Conservation (phyloP, 2,329 filamentous ascomycete genomes). For the Exophiala aquamarina region DNA sequence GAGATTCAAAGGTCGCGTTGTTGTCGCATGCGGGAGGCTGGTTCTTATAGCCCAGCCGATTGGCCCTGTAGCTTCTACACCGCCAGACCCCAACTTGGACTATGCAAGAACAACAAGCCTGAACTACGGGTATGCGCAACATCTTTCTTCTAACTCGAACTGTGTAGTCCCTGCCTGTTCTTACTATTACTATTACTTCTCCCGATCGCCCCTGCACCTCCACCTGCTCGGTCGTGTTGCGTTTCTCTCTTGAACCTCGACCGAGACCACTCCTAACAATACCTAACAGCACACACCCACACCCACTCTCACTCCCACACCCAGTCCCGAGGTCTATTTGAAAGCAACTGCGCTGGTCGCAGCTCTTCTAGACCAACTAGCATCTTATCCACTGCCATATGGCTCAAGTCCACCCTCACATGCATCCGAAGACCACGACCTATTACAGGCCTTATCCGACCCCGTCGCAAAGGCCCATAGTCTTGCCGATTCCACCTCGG, state of each 20-base stretch:
- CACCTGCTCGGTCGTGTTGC: too few relatives aligned
- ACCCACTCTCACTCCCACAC: background rate
- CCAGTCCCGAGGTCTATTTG: slow-evolving; percentile 15
- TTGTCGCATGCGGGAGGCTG: slow-evolving; percentile 31
- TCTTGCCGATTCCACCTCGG: background rate
- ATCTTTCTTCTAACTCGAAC: slow-evolving; percentile 21
- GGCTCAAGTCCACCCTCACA: slow-evolving; percentile 42
- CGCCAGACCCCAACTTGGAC: slow-evolving; percentile 21
- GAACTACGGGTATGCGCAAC: slow-evolving; percentile 28
- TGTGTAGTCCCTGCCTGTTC: slow-evolving; percentile 12
- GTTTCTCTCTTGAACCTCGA: background rate
- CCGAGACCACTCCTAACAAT: slow-evolving; percentile 14
- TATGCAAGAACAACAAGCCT: slow-evolving; percentile 23
- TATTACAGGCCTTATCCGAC: slow-evolving; percentile 45
- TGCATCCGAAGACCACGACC: slow-evolving; percentile 43
- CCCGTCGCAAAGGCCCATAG: slow-evolving; percentile 35
- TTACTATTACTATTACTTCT: slow-evolving; percentile 8
- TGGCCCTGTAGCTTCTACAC: slow-evolving; percentile 32
- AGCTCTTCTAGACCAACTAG: slow-evolving; percentile 25
- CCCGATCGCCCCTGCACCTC: slow-evolving; percentile 2
- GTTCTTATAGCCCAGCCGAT: slow-evolving; percentile 29
- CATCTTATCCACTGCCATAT: slow-evolving; percentile 16
- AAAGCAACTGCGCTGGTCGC: slow-evolving; percentile 28
- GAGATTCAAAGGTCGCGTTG: slow-evolving; percentile 35
- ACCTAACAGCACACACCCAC: slow-evolving; percentile 5